Evolutionary conservation across 257 asterid species (phyloP).

Genomic region (Solanum bulbocastanum): DNA sequence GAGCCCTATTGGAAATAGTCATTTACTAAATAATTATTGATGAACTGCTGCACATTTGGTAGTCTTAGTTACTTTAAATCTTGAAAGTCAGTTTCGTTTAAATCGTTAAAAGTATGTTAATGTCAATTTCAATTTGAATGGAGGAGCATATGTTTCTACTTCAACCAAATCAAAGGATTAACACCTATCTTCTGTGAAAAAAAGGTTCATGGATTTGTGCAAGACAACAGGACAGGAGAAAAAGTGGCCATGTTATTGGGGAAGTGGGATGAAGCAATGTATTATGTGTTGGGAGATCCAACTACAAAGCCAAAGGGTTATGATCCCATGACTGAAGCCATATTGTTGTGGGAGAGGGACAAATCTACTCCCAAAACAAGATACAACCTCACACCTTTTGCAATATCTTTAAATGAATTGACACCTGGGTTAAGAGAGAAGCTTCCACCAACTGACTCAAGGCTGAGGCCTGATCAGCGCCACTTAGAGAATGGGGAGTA

Average conservation of each 20-base stretch:
- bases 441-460: slow-evolving; percentile 93
- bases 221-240: slow-evolving; percentile 93
- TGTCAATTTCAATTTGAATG: neutral
- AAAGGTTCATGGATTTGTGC: slow-evolving; percentile 95
- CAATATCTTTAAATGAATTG: slow-evolving; percentile 83
- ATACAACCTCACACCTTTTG: slow-evolving; percentile 91
- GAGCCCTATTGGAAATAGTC: neutral
- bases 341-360: slow-evolving; percentile 94
- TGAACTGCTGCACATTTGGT: neutral
- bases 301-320: slow-evolving; percentile 87
- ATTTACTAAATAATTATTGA: neutral
- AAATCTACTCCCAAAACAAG: slow-evolving; percentile 65
- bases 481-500: slow-evolving; percentile 96
- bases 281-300: slow-evolving; percentile 94
- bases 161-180: neutral
- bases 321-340: slow-evolving; percentile 94
- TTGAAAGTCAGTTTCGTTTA: neutral
- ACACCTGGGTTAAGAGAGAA: slow-evolving; percentile 60
- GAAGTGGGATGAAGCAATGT: slow-evolving; percentile 98
- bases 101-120: neutral
- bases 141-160: neutral
- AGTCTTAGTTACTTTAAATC: neutral
- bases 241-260: slow-evolving; percentile 89
- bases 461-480: slow-evolving; percentile 94
- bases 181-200: slow-evolving; percentile 1